A percentile compares a stretch with the other conserved stretches of the same genome.
phyloP scores from a whole-genome alignment of 2,329 filamentous ascomycete species.

The Stemphylium vesicarium region DNA sequence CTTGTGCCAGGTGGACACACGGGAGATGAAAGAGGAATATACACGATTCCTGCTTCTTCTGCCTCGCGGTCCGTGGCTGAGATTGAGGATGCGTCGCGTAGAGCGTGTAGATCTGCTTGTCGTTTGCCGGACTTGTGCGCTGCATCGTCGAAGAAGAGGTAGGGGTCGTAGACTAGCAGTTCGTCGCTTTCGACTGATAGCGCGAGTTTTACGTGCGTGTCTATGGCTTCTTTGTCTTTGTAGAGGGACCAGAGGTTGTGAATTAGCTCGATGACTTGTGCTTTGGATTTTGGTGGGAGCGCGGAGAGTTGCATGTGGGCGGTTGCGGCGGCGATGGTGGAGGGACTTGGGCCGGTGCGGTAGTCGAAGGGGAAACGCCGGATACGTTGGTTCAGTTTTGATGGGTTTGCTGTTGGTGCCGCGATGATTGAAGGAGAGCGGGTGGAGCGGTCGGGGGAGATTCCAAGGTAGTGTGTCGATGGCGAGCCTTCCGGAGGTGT shows the following conservation, averaged over 20 bases:
- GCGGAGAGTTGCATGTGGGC: conserved; percentile 62
- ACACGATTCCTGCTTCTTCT: conserved; percentile 77
- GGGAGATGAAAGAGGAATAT: conserved; percentile 63
- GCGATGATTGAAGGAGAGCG: conserved; percentile 69
- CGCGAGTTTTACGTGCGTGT: conserved; percentile 60
- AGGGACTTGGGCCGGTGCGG: conserved; percentile 49
- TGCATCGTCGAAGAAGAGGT: conserved; percentile 73
- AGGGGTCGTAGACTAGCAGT: conserved; percentile 61
- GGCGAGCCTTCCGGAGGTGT: conserved; percentile 41
- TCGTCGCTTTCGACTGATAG: conserved; percentile 46
- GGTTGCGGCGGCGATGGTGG: conserved; percentile 53
- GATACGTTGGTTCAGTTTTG: conserved; percentile 52
- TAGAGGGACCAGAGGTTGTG: conserved; percentile 65
- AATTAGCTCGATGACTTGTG: conserved; percentile 58
- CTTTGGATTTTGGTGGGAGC: conserved; percentile 51
- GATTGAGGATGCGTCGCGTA: conserved; percentile 61
- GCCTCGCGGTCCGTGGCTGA: conserved; percentile 66
- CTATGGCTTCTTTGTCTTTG: conserved; percentile 69
- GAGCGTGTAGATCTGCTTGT: conserved; percentile 64
- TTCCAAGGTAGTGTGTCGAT: conserved; percentile 61
- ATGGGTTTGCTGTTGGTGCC: conserved; percentile 58
- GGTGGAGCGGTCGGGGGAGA: conserved; percentile 69
- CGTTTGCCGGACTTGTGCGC: conserved; percentile 68
- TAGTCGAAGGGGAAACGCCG: conserved; percentile 70
- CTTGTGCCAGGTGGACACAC: neutral